Evolutionary conservation across 2,329 filamentous ascomycete species (phyloP).

Genomic region (Monosporascus ibericus): DNA sequence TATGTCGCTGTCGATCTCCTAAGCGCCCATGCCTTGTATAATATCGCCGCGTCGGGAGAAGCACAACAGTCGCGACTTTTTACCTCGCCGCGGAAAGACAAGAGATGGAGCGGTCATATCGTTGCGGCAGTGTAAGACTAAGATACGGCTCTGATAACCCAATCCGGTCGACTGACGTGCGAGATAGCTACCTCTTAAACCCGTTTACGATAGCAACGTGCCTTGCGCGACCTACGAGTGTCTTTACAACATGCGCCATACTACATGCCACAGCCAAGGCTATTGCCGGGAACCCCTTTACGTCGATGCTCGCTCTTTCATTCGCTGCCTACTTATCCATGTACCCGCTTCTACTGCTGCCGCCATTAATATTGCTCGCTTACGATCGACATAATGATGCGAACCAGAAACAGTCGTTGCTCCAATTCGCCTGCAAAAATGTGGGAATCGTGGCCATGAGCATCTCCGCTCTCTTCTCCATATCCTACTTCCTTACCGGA

Average conservation of each 20-base stretch:
- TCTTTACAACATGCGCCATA: conserved; percentile 85
- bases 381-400: conserved; percentile 56
- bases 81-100: conserved; percentile 68
- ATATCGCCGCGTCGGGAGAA: conserved; percentile 77
- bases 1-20: conserved; percentile 78
- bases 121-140: conserved; percentile 69
- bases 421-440: conserved; percentile 49
- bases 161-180: neutral
- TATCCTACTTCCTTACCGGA: conserved; percentile 69
- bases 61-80: conserved; percentile 69
- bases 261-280: conserved; percentile 79
- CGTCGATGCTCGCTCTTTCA: conserved; percentile 76
- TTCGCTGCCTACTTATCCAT: conserved; percentile 88
- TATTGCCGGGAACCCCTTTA: conserved; percentile 64
- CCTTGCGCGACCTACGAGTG: conserved; percentile 79
- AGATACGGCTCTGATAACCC: neutral
- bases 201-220: conserved; percentile 91
- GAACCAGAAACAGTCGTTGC: conserved; percentile 27
- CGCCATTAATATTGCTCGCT: conserved; percentile 73
- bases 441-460: conserved; percentile 47
- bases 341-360: conserved; percentile 82
- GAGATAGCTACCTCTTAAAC: conserved; percentile 77
- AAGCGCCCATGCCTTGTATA: conserved; percentile 70
- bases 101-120: conserved; percentile 66
- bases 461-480: conserved; percentile 56